These are phyloP conservation scores for Neonectria neomacrospora DNA, from an alignment of 2,329 filamentous ascomycete genomes.

Conservation along the genomic window DNA sequence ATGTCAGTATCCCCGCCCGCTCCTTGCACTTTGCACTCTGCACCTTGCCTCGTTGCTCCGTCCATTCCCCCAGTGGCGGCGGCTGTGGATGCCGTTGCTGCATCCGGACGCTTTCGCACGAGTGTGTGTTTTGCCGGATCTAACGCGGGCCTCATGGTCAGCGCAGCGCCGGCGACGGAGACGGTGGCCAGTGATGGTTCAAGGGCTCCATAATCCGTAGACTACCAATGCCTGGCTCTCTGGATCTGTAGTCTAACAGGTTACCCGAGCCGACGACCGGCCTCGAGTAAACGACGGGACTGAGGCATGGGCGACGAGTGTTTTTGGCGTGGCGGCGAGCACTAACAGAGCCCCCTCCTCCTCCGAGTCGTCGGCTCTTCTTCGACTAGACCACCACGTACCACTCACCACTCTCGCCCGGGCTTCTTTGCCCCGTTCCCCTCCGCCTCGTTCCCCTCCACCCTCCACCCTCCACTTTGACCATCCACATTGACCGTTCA, in stretches of 20 bases:
- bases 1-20: not conserved
- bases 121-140: conserved; percentile 27
- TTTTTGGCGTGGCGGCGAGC: conserved; percentile 8
- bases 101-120: conserved; percentile 25
- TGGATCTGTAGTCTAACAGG: not conserved
- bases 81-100: conserved; percentile 23
- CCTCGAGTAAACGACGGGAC: not conserved
- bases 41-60: no score
- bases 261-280: not conserved
- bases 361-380: conserved; percentile 19
- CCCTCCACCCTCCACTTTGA: conserved; percentile 22
- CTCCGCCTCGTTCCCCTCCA: conserved; percentile 21
- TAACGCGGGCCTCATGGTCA: conserved; percentile 23
- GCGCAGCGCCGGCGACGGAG: conserved; percentile 19
- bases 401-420: no score
- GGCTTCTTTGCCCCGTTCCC: not conserved
- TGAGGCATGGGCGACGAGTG: not conserved
- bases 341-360: conserved; percentile 15
- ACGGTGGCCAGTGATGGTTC: conserved; percentile 18
- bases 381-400: not conserved
- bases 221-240: not conserved
- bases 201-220: conserved; percentile 12
- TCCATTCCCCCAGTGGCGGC: conserved; percentile 19
- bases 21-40: no score
- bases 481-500: conserved; percentile 2